Evolutionary conservation across 2,329 filamentous ascomycete species (phyloP), one percentile per base, ranked within the genome.

Genomic region (Cyphellophora attinorum): DNA sequence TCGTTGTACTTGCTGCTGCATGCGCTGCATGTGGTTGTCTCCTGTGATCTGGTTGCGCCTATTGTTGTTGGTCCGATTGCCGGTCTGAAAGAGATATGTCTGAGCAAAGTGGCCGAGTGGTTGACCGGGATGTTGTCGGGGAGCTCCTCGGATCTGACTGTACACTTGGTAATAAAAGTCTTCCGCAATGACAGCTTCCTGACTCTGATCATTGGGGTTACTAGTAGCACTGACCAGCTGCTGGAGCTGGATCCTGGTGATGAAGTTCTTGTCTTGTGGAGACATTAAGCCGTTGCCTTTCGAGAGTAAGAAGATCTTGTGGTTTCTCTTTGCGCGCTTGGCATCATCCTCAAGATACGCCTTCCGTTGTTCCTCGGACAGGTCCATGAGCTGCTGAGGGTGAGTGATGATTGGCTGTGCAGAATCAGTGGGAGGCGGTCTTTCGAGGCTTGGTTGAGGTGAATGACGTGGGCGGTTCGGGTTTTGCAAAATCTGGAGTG

Each of bases 151-250:
- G 45, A 98, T 95, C 51, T 94, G 88, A 52, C 81, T 89, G 51
- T 93, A 89, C 14, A 98, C 91, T 55, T 98, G 91, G 52, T 96
- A 98, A 60, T 98, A 98, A 56, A 98, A 98, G 56, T 98, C 91
- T 51, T 98, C 91, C 1, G 79, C 74, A 23, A 96, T 70, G 5
- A 83, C 78, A 21, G 85, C 76, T 53, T 96, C 88, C 0, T 78
- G 76, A 29, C 81, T 81, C 29, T 79, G 73, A 42, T 93, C 86
- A 34, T 80, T 80, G 3, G 86, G 74, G 51, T 86, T 91, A 6
- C 89, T 89, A 15, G 86, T 93, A 6, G 91, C 88, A 8, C 89
- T 79, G 35, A 98, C 85, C 21, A 98, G 73, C 56, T 98, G 91
- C 62, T 98, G 91, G 34, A 98, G 71, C 57, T 98, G 91, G 46